Evolutionary conservation across 176 grass and related monocot genomes (phyloP).

Genomic region (Miscanthus lutarioriparius): DNA sequence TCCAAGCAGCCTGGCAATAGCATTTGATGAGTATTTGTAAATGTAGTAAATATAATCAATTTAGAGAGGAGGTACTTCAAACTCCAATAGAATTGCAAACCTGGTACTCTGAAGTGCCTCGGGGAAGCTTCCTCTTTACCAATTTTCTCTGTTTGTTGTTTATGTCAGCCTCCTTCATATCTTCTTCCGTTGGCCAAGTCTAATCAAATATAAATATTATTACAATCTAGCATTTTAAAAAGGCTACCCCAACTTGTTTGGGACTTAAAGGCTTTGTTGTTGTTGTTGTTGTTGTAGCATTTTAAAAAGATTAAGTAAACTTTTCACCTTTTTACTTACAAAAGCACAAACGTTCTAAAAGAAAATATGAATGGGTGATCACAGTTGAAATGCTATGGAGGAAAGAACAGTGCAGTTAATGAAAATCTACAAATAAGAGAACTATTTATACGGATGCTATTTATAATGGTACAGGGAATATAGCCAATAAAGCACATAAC

Average conservation of each 20-base stretch:
- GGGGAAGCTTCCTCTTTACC: slow-evolving; percentile 80
- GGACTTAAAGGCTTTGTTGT: no score
- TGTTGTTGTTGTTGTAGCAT: no score
- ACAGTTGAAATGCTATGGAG: background rate
- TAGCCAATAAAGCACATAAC: background rate
- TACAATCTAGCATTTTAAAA: slow-evolving; percentile 4
- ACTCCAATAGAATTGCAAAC: slow-evolving; percentile 34
- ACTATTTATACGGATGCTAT: background rate
- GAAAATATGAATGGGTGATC: background rate
- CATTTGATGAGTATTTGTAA: slow-evolving; percentile 27
- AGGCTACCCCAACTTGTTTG: no score
- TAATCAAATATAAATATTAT: slow-evolving; percentile 54
- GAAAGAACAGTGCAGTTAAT: background rate
- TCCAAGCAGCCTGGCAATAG: slow-evolving; percentile 84
- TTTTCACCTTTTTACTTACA: background rate
- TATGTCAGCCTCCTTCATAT: slow-evolving; percentile 60
- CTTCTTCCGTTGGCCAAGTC: slow-evolving; percentile 94
- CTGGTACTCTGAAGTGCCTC: slow-evolving; percentile 95
- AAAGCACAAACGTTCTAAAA: background rate
- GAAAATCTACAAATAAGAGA: slow-evolving; percentile 17
- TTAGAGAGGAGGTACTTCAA: background rate
- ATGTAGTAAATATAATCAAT: slow-evolving; percentile 14
- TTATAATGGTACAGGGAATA: background rate
- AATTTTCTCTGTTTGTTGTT: slow-evolving; percentile 68
- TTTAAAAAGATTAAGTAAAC: background rate